Base-by-base conservation (phyloP, 352 stramenopile species). In the Phytophthora cryptogea region DNA sequence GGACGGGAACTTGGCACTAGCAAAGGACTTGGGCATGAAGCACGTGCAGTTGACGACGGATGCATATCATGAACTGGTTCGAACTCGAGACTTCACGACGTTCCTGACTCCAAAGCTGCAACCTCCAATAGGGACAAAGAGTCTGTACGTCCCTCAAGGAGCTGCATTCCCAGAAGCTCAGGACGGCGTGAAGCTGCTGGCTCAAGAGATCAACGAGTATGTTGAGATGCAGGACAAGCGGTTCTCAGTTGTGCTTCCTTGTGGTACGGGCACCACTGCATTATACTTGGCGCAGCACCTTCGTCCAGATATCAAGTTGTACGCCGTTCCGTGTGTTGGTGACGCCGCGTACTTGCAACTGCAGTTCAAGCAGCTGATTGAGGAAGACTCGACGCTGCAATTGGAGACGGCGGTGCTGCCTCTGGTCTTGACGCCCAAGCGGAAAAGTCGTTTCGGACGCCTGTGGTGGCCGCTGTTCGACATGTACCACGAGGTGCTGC, bases 201-300 rank as follows among this genome's bases (percentile, higher is more conserved):
- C 84, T 0, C 23, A 81, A 1, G 86, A 95, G 59, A 70, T 95
- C 37, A 95, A 95, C 39, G 52, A 66, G 4, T 95, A 88, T 51
- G 63, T 78, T 8, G 35, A 30, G 5, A 62, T 47, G 6, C 41
- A 66, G 8, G 47, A 62, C 13, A 70, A 57, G 20, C 31, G 26
- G 0, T 88, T 91, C 40, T 78, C 81, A 0, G 70, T 95, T 11
- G 79, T 93, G 10, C 42, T 95, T 4, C 84, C 86, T 0, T 86
- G 76, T 46, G 86, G 86, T 8, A 95, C 86, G 0, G 86, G 86
- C 13, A 92, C 86, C 0, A 93, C 83, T 3, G 84, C 84, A 10
- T 69, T 92, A 49, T 95, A 94, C 52, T 68, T 95, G 41, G 79
- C 83, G 8, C 86, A 92, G 45, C 72, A 94, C 53, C 45, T 94